Percentiles rank a stretch among this genome's conserved stretches.
These are phyloP conservation scores for Drechslerella dactyloides DNA, from an alignment of 2,329 filamentous ascomycete genomes.

Conservation along the genomic window DNA sequence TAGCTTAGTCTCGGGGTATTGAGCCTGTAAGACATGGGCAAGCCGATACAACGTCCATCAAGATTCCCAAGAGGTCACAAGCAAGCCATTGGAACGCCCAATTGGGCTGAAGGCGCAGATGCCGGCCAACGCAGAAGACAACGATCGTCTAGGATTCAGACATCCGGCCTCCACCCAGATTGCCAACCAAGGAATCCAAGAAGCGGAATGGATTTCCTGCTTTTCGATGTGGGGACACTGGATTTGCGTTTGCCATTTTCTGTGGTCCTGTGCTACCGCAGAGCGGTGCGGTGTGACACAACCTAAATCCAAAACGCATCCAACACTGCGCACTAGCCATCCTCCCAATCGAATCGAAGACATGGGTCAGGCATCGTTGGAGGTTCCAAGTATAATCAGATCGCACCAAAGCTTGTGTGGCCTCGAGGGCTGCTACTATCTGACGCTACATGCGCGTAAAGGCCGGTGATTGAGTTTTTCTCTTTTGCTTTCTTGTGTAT, in stretches of 20 bases:
- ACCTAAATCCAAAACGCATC: slow-evolving; percentile 35
- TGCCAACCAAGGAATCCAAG: slow-evolving; percentile 19
- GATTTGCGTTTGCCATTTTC: no score
- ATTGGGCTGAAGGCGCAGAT: slow-evolving; percentile 35
- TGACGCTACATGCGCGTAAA: slow-evolving; percentile 1
- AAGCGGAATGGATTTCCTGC: background rate
- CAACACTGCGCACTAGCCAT: slow-evolving; percentile 6
- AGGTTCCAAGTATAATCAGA: background rate
- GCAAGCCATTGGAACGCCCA: slow-evolving; percentile 23
- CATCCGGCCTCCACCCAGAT: slow-evolving; percentile 16
- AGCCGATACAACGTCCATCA: slow-evolving; percentile 12
- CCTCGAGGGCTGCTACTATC: background rate
- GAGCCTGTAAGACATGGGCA: slow-evolving; percentile 40
- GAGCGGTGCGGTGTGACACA: slow-evolving; percentile 33
- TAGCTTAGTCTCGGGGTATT: no score
- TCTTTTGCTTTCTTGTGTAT: no score
- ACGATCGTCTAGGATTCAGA: slow-evolving; percentile 36
- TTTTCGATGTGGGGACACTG: no score
- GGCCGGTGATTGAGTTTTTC: background rate
- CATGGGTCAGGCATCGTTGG: background rate
- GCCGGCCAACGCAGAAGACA: slow-evolving; percentile 35
- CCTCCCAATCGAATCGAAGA: background rate
- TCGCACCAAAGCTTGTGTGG: background rate
- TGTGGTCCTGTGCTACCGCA: slow-evolving; percentile 32
- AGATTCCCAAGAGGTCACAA: slow-evolving; percentile 25